Evolutionary conservation across 805 yeast genomes (phyloP).

Genomic region (Candida tibetensis): DNA sequence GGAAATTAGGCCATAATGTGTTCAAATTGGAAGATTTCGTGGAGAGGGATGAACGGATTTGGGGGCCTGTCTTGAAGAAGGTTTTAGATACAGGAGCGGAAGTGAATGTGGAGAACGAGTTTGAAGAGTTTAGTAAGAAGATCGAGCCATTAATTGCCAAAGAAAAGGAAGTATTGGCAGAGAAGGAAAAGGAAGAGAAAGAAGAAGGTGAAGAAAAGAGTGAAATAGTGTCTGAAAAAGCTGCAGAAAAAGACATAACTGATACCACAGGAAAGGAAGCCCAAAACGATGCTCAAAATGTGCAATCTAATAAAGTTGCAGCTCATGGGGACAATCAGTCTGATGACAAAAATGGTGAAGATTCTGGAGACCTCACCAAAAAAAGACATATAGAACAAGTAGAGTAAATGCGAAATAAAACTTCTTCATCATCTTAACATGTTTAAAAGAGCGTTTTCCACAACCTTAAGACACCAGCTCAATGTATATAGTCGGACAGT

Average conservation of each 20-base stretch:
- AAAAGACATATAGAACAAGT: conserved; percentile 23
- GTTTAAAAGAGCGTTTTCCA: conserved; percentile 2
- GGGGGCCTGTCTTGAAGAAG: conserved; percentile 63
- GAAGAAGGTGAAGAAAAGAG: conserved; percentile 6
- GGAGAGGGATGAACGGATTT: conserved; percentile 54
- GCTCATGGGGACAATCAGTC: not conserved
- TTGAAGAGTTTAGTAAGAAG: conserved; percentile 11
- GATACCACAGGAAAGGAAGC: too few relatives aligned
- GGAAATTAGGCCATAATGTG: conserved; percentile 72
- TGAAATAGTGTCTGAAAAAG: too few relatives aligned
- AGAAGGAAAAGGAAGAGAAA: conserved; percentile 6
- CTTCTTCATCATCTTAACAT: not conserved
- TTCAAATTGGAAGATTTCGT: conserved; percentile 67
- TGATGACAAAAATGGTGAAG: not conserved
- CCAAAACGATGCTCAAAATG: conserved; percentile 1
- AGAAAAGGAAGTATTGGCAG: conserved; percentile 7
- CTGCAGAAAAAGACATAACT: conserved; percentile 5
- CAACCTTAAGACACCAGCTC: not conserved
- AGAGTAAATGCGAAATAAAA: conserved; percentile 7
- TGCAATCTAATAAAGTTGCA: conserved; percentile 4
- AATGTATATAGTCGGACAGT: conserved; percentile 5
- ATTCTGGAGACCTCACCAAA: conserved; percentile 8
- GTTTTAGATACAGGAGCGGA: conserved; percentile 45
- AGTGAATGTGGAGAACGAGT: conserved; percentile 24
- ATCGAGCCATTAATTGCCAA: conserved; percentile 7